Evolutionary conservation across 2,329 filamentous ascomycete genomes (phyloP), one percentile per base, ranked within the genome.

Genomic region (Fusarium sambucinum): DNA sequence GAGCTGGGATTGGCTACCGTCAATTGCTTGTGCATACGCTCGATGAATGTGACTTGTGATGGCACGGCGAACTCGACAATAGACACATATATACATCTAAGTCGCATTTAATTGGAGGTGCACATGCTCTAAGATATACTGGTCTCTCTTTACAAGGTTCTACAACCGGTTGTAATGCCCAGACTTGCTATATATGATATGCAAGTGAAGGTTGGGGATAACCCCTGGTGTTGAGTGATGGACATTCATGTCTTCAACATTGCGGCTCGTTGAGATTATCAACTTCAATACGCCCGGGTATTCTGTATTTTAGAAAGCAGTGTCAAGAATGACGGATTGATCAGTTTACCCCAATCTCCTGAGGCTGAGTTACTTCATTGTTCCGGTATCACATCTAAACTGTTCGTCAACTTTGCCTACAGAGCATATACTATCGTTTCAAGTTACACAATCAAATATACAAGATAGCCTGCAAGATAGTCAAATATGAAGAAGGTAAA

Each of bases 51-150:
- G 16, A 35, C 30, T n/a, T 8, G 8, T 1, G 1, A 11, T 11
- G 32, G 8, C 3, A 27, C 13, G 3, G 9, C 7, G 12, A 27
- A 37, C 17, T 50, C 7, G 3, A 19, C 6, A 12, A 2, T n/a
- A n/a, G 17, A 35, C 6, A 17, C 30, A 23, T 17, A 17, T 10
- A 13, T 10, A 14, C 17, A 21, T 11, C 12, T 14, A 23, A 17
- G 5, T 2, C 13, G 3, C 30, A 14, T 3, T 6, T 3, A n/a
- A 16, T 3, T 2, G 3, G 11, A 25, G 30, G 6, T 0, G 5
- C 17, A 25, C 13, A 5, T 3, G 12, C 1, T 23, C 16, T 19
- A 7, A 14, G 2, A n/a, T 4, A n/a, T n/a, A 14, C 11, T 4
- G 3, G 11, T 16, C 14, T 3, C 5, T 23, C 21, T 10, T 41